A percentile compares a stretch with the other conserved stretches of the same genome.
These are phyloP conservation scores for Dioszegia hungarica DNA, from an alignment of 768 basidiomycete species.

Conservation along the genomic window DNA sequence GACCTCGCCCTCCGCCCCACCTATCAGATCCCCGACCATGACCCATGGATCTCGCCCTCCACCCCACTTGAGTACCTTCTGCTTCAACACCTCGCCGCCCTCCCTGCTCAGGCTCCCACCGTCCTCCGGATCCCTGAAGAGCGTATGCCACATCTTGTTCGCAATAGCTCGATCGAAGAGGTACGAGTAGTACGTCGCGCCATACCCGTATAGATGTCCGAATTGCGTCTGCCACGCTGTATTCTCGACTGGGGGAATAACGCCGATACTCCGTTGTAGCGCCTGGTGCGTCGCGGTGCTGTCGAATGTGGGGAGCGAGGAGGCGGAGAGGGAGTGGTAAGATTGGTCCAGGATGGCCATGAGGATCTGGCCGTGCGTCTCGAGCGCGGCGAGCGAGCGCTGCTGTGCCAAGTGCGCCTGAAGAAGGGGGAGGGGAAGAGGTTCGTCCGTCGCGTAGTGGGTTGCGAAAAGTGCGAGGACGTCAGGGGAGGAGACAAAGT, in stretches of 20 bases:
- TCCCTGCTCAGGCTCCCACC: conserved; percentile 64
- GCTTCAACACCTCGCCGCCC: conserved; percentile 75
- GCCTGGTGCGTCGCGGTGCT: conserved; percentile 66
- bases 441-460: conserved; percentile 49
- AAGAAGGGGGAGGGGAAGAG: conserved; percentile 47
- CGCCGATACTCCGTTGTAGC: conserved; percentile 56
- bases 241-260: conserved; percentile 75
- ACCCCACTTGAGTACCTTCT: conserved; percentile 69
- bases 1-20: conserved; percentile 52
- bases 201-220: conserved; percentile 90
- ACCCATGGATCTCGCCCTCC: conserved; percentile 91
- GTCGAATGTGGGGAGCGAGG: conserved; percentile 59
- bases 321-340: conserved; percentile 67
- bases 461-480: conserved; percentile 66
- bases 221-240: conserved; percentile 96
- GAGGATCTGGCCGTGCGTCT: conserved; percentile 84
- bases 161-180: conserved; percentile 95
- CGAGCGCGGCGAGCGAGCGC: conserved; percentile 56
- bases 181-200: conserved; percentile 97
- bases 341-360: conserved; percentile 82
- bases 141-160: conserved; percentile 73
- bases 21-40: conserved; percentile 72
- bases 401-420: conserved; percentile 38
- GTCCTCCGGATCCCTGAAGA: conserved; percentile 55
- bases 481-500: conserved; percentile 77